Conservation (phyloP, 768 basidiomycete genomes). For the Jaapia argillacea region DNA sequence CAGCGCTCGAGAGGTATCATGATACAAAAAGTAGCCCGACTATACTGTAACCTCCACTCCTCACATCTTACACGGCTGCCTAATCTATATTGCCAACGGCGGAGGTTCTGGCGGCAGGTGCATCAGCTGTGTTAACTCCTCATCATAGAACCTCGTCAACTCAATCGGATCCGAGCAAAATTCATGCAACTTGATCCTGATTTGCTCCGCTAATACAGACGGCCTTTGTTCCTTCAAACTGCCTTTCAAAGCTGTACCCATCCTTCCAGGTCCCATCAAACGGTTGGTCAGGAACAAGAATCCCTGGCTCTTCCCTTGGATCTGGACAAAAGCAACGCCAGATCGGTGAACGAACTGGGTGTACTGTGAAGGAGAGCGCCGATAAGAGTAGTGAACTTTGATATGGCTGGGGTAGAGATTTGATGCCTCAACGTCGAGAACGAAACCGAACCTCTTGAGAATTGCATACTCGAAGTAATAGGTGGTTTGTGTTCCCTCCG, state of each 20-base stretch:
- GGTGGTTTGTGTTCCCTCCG: conserved; percentile 52
- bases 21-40: conserved; percentile 5
- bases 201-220: conserved; percentile 47
- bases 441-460: conserved; percentile 69
- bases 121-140: conserved; percentile 45
- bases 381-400: conserved; percentile 85
- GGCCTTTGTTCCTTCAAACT: conserved; percentile 49
- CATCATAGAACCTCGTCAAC: conserved; percentile 64
- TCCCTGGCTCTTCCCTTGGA: conserved; percentile 67
- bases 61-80: no score
- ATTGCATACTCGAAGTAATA: conserved; percentile 80
- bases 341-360: conserved; percentile 90
- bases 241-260: conserved; percentile 30
- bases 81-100: neutral
- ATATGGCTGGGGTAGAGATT: conserved; percentile 70
- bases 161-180: conserved; percentile 53
- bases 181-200: conserved; percentile 46
- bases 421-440: conserved; percentile 74
- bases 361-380: conserved; percentile 64
- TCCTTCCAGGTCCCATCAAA: conserved; percentile 62
- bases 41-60: no score
- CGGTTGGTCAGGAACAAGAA: conserved; percentile 89
- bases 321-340: conserved; percentile 86
- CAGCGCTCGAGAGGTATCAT: conserved; percentile 48
- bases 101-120: conserved; percentile 6